Evolutionary conservation across 1,284 basidiomycete species (phyloP), one percentile per base, ranked within the genome.

Genomic region (Leccinum angustisporum): DNA sequence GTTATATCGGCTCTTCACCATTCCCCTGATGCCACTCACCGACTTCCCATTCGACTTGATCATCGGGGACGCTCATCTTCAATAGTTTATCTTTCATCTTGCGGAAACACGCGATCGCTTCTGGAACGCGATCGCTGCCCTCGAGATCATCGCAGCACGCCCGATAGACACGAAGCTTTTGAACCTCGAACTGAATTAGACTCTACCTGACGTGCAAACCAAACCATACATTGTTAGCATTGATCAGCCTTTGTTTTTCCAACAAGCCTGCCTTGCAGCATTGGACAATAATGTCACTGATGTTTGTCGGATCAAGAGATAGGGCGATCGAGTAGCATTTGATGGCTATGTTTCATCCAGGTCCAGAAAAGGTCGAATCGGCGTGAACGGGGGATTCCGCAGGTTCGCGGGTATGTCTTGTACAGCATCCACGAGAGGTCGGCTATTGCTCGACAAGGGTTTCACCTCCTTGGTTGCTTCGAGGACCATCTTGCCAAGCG

Each of bases 401-500:
- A 77, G 68, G 63, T 72, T 74, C 14, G 83, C 73, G 9, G 84
- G 80, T 56, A 85, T 80, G 66, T 85, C 84, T 57, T 89, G 86
- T 54, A 91, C 78, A 3, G 90, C 88, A 67, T 92, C 90, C 38
- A 81, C 81, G 21, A 92, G 73, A 8, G 89, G 89, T 54, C 77
- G 80, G 38, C 78, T 76, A 10, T 78, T 70, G 54, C 79, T 78
- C 4, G 77, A 77, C 40, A 77, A 69, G 11, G 85, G 77, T 7
- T 84, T 83, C 3, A 93, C 85, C 70, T 91, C 92, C 67, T 91
- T 92, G 77, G 91, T 94, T 10, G 97, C 97, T 77, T 98, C 97
- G 40, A 98, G 83, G 0, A 99, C 95, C 87, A 98, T 98, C 76
- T 98, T 98, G 53, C 97, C 97, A 33, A 99, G 81, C 3, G 97